phyloP scores from a whole-genome alignment of 1,284 basidiomycete species.

The Fistulinella cinereoalba region DNA sequence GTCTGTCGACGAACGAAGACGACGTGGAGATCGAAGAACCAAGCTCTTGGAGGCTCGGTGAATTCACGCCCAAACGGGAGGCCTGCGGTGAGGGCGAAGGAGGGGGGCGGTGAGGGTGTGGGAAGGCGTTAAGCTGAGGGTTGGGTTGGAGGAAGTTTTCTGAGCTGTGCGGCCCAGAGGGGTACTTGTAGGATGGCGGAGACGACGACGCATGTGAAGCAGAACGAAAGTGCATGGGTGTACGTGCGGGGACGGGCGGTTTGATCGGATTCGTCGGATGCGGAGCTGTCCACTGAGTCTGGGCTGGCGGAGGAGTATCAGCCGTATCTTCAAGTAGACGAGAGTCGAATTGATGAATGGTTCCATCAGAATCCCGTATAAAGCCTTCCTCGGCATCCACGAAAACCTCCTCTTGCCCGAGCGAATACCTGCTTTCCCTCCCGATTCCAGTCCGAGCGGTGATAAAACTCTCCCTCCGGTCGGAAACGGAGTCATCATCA shows the following conservation, averaged over 20 bases:
- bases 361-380: constrained; percentile 22
- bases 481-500: constrained; percentile 44
- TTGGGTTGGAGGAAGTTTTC: constrained; percentile 12
- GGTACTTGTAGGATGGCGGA: constrained; percentile 29
- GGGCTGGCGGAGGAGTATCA: constrained; percentile 4
- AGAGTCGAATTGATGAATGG: constrained; percentile 17
- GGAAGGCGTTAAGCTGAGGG: neutral
- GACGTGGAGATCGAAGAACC: constrained; percentile 22
- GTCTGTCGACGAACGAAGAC: constrained; percentile 36
- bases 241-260: constrained; percentile 24
- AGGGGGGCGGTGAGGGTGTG: constrained; percentile 14
- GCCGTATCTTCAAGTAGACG: constrained; percentile 15
- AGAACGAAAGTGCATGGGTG: constrained; percentile 14
- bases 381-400: constrained; percentile 36
- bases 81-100: constrained; percentile 5
- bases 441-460: constrained; percentile 44
- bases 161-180: constrained; percentile 14
- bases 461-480: constrained; percentile 58
- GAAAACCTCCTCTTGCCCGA: constrained; percentile 30
- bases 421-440: constrained; percentile 33
- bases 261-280: constrained; percentile 10
- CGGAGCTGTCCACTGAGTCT: constrained; percentile 1
- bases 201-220: constrained; percentile 20
- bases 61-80: constrained; percentile 15
- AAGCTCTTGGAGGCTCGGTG: constrained; percentile 33